Evolutionary conservation across 208 protist genomes (phyloP).

Genomic region (Trypanosomatidae sp.): DNA sequence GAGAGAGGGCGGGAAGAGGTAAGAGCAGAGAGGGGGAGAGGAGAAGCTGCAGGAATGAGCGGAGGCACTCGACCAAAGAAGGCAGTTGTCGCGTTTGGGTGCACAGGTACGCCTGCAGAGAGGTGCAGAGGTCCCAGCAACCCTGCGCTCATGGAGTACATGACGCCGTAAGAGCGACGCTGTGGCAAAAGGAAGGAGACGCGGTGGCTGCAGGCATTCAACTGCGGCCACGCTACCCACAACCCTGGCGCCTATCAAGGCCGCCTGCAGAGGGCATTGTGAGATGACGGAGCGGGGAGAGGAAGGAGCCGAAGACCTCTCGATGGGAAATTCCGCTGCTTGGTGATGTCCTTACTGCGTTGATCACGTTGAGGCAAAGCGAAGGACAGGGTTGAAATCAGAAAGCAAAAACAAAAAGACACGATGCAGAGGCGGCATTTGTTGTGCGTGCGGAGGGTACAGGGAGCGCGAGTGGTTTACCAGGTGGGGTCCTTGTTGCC

Average conservation of each 20-base stretch:
- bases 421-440: not conserved
- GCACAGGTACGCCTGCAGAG: not conserved
- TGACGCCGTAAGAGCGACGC: not conserved
- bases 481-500: slow-evolving; percentile 92
- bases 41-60: not conserved
- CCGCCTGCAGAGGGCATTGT: not conserved
- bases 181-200: not conserved
- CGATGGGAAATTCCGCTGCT: not conserved
- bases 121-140: not conserved
- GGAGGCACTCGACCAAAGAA: not conserved
- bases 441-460: not conserved
- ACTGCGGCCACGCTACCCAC: not conserved
- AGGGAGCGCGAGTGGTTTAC: slow-evolving; percentile 36
- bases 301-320: not conserved
- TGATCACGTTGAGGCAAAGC: not conserved
- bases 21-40: not conserved
- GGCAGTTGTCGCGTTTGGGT: not conserved
- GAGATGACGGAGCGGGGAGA: too few relatives aligned
- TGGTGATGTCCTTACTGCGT: not conserved
- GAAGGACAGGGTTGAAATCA: not conserved
- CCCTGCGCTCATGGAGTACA: not conserved
- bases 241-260: not conserved
- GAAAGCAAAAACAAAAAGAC: slow-evolving; percentile 2
- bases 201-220: not conserved
- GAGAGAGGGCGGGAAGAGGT: not conserved